Base-by-base conservation (phyloP, 2,329 filamentous ascomycete genomes). In the Cytospora leucostoma region DNA sequence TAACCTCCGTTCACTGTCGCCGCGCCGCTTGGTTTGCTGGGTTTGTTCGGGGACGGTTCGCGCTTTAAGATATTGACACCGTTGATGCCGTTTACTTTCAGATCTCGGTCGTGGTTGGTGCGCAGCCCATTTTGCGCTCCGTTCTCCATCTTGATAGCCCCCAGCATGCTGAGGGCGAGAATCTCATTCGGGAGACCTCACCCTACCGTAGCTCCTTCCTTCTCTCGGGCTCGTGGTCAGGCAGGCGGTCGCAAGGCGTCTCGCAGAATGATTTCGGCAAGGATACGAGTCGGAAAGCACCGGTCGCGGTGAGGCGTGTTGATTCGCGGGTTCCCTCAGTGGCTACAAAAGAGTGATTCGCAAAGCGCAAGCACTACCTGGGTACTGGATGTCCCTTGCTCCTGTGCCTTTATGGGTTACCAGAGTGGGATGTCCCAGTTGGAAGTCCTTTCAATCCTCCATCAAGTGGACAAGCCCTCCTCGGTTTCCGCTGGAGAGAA, bases 21-120 rank as follows among this genome's bases (percentile, higher is more conserved):
- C 65, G 65, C 65, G 71, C 65, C 69, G 69, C 56, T 68, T 66
- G 51, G 5, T 70, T 70, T 64, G 67, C 77, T 74, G 53, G 71
- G 72, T 65, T 77, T 79, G 40, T 76, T 74, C 15, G 70, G 66
- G 21, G 68, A 71, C 56, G 69, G 68, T 40, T 70, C 66, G 62
- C 63, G 64, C 69, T 71, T 68, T 60, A 68, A 70, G 49, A 65
- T 60, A 57, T 70, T 62, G 37, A 69, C 74, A 63, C 79, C 79
- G 70, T 81, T 79, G 67, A 77, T 68, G 50, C 78, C 80, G 67
- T 83, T 82, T 59, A 72, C 68, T 67, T 74, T 74, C 53, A 71
- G 63, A 67, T 81, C 77, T 79, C 81, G 81, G 71, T 85, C 81
- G 73, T 86, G 81, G 71, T 86, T 82, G 69, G 80, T 81, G 72